These are phyloP conservation scores for Neofusicoccum laricinum DNA, from an alignment of 2,329 filamentous ascomycete species.

Conservation along the genomic window DNA sequence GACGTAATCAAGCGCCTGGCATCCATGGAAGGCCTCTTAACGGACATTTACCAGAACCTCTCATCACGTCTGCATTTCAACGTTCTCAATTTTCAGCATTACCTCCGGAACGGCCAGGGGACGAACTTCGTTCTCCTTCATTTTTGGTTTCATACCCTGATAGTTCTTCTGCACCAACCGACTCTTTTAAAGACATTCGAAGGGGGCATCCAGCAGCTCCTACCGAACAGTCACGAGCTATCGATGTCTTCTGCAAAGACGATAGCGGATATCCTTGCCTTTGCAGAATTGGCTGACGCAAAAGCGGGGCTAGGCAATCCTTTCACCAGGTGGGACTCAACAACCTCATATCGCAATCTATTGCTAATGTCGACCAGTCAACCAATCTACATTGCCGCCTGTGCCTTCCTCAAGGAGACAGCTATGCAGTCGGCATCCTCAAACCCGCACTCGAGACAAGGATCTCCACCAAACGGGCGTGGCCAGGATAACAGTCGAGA, in stretches of 20 bases:
- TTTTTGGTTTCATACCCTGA: conserved; percentile 85
- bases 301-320: conserved; percentile 86
- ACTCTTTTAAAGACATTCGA: conserved; percentile 77
- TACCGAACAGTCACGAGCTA: conserved; percentile 74
- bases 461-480: conserved; percentile 37
- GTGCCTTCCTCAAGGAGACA: conserved; percentile 82
- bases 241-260: conserved; percentile 91
- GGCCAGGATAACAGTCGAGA: not conserved
- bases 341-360: not conserved
- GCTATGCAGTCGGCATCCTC: conserved; percentile 64
- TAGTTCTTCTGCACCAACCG: conserved; percentile 81
- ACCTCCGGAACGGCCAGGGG: conserved; percentile 75
- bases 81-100: conserved; percentile 80
- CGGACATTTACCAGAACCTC: conserved; percentile 69
- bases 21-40: conserved; percentile 79
- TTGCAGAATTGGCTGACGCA: conserved; percentile 80
- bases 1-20: conserved; percentile 70
- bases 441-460: conserved; percentile 60
- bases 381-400: conserved; percentile 87
- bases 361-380: conserved; percentile 52
- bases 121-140: conserved; percentile 85
- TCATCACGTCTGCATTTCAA: conserved; percentile 78
- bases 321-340: conserved; percentile 58
- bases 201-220: conserved; percentile 66
- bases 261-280: conserved; percentile 83